Evolutionary conservation across 1,284 basidiomycete genomes (phyloP).

Genomic region (Ceratobasidium sp.): DNA sequence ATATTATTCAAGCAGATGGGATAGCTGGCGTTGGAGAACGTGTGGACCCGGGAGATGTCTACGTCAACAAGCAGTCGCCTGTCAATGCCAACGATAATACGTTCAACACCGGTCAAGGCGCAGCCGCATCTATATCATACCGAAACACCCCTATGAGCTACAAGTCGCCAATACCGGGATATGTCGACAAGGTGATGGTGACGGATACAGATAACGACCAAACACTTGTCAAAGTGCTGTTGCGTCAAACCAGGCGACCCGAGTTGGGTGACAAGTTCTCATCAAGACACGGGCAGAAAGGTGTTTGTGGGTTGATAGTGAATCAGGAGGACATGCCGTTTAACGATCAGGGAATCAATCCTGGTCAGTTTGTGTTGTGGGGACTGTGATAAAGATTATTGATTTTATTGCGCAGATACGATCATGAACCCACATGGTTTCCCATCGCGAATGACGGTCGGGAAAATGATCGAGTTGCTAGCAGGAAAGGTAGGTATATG

Average conservation of each 20-base stretch:
- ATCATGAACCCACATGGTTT: slow-evolving; percentile 99
- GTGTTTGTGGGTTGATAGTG: slow-evolving; percentile 97
- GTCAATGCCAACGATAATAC: slow-evolving; percentile 78
- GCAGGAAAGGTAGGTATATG: slow-evolving; percentile 80
- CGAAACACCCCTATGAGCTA: slow-evolving; percentile 91
- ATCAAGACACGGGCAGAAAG: slow-evolving; percentile 97
- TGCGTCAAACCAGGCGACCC: slow-evolving; percentile 94
- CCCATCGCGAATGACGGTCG: slow-evolving; percentile 99
- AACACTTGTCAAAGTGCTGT: slow-evolving; percentile 98
- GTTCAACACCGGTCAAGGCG: slow-evolving; percentile 64
- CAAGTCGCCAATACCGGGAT: slow-evolving; percentile 90
- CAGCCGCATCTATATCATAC: slow-evolving; percentile 80
- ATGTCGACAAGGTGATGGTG: slow-evolving; percentile 98
- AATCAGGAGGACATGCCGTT: slow-evolving; percentile 99
- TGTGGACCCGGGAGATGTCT: slow-evolving; percentile 91
- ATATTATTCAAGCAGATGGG: slow-evolving; percentile 91
- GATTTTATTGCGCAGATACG: slow-evolving; percentile 67
- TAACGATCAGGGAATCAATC: slow-evolving; percentile 95
- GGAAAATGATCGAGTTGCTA: slow-evolving; percentile 99
- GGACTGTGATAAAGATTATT: background rate
- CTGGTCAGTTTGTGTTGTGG: slow-evolving; percentile 60
- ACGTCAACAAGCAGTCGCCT: slow-evolving; percentile 97
- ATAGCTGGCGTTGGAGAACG: slow-evolving; percentile 94
- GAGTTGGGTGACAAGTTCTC: slow-evolving; percentile 99
- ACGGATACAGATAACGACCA: slow-evolving; percentile 95